phyloP scores from a whole-genome alignment of 768 basidiomycete genomes.

The Candolleomyces efflorescens region DNA sequence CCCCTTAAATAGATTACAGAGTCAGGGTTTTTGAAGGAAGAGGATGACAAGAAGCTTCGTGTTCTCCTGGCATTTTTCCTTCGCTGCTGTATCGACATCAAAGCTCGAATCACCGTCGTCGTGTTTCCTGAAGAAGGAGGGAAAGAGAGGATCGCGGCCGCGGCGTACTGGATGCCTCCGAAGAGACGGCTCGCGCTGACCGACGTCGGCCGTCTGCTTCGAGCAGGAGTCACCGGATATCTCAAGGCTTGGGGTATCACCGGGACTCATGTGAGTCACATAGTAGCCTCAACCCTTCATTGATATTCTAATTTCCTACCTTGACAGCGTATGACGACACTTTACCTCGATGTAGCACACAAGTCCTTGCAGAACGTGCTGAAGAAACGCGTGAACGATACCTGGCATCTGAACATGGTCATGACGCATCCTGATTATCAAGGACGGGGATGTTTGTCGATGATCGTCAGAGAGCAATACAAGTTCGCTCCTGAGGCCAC shows the following conservation, averaged over 20 bases:
- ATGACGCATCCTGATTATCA: conserved; percentile 23
- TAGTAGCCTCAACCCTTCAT: not conserved
- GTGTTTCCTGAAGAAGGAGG: conserved; percentile 12
- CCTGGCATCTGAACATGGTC: conserved; percentile 26
- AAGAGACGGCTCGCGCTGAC: conserved; percentile 18
- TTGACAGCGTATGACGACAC: not conserved
- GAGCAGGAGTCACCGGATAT: conserved; percentile 15
- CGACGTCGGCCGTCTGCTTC: conserved; percentile 16
- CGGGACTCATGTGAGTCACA: conserved; percentile 16
- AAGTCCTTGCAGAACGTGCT: conserved; percentile 16
- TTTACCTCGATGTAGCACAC: conserved; percentile 17
- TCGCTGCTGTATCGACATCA: conserved; percentile 14
- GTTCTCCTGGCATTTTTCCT: conserved; percentile 17
- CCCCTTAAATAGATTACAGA: conserved; percentile 14
- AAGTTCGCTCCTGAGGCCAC: conserved; percentile 17
- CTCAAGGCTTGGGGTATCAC: conserved; percentile 16
- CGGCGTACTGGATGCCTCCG: conserved; percentile 24
- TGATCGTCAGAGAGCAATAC: conserved; percentile 24
- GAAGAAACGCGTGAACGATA: conserved; percentile 17
- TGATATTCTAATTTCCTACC: not conserved
- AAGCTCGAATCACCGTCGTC: conserved; percentile 24
- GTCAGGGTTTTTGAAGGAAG: conserved; percentile 7
- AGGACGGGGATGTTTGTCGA: conserved; percentile 25
- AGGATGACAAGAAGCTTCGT: conserved; percentile 11
- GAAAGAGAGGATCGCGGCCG: conserved; percentile 19